Conservation (phyloP, 139 green algal species). For the Auxenochlorella pyrenoidosa region DNA sequence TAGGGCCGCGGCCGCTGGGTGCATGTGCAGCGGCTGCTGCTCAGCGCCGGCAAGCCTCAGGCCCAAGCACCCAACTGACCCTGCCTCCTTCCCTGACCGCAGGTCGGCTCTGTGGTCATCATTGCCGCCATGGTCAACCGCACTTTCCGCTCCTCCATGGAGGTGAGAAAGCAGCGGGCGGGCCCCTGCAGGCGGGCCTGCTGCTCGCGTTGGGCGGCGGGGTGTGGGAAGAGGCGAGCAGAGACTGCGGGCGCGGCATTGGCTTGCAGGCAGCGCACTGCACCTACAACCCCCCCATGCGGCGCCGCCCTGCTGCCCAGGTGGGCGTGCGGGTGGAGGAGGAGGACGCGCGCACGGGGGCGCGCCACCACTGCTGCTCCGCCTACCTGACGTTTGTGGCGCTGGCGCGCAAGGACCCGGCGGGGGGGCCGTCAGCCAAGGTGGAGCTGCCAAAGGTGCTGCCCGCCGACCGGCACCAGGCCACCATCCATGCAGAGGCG, state of each 20-base stretch:
- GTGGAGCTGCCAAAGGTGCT: conserved; percentile 52
- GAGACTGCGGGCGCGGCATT: too few species aligned
- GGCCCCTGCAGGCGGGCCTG: not conserved
- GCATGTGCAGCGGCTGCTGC: too few species aligned
- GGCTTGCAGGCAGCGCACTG: too few species aligned
- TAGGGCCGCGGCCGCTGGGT: too few species aligned
- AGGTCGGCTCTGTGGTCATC: conserved; percentile 73
- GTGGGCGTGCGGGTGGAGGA: conserved; percentile 80
- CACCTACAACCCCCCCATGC: too few species aligned
- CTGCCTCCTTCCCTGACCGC: not conserved
- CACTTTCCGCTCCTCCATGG: conserved; percentile 80
- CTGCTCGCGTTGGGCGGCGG: too few species aligned
- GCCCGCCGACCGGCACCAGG: conserved; percentile 39
- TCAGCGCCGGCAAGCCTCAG: too few species aligned
- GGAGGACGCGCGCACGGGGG: conserved; percentile 76
- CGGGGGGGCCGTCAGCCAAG: not conserved
- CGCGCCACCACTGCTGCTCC: conserved; percentile 79
- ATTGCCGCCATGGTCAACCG: conserved; percentile 86
- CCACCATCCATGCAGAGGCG: conserved; percentile 59
- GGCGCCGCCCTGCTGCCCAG: conserved; percentile 50
- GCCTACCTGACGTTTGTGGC: conserved; percentile 88
- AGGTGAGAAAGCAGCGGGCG: conserved; percentile 58
- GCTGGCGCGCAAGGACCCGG: conserved; percentile 25
- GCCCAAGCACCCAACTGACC: too few species aligned
- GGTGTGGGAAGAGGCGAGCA: too few species aligned